These are phyloP conservation scores for Leccinum broughii DNA, from an alignment of 768 basidiomycete genomes.

Conservation along the genomic window DNA sequence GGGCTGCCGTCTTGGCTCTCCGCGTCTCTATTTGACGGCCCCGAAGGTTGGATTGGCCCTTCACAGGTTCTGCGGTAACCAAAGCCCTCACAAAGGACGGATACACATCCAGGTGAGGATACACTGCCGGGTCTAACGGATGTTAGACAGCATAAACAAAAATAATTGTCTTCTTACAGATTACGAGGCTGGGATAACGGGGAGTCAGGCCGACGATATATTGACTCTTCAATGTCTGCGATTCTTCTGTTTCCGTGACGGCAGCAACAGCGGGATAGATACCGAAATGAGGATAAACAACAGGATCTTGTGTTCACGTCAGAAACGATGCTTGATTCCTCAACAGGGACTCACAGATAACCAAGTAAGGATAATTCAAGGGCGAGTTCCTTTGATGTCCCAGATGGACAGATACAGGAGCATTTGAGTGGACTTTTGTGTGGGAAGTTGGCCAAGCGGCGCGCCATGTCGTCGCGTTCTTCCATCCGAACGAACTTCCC, in stretches of 20 bases:
- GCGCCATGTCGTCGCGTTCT: conserved; percentile 16
- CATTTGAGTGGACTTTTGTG: neutral
- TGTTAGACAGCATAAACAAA: conserved; percentile 6
- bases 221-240: neutral
- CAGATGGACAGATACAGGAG: neutral
- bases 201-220: conserved; percentile 10
- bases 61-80: neutral
- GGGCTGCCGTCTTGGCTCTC: conserved; percentile 21
- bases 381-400: conserved; percentile 8
- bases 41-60: conserved; percentile 7
- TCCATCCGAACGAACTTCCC: conserved; percentile 28
- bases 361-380: conserved; percentile 25
- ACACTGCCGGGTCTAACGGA: conserved; percentile 22
- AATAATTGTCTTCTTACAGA: conserved; percentile 31
- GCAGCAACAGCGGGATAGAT: conserved; percentile 35
- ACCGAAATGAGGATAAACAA: conserved; percentile 42
- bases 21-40: conserved; percentile 16
- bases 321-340: conserved; percentile 1
- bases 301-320: conserved; percentile 37
- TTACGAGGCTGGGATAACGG: conserved; percentile 37
- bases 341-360: conserved; percentile 28
- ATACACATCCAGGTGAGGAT: conserved; percentile 26
- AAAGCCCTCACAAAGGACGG: conserved; percentile 6
- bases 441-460: conserved; percentile 18
- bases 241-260: neutral